Percentiles rank a stretch among this genome's conserved stretches.
Conservation (phyloP, 371 early-diverging fungal genomes). For the Apophysomyces variabilis region DNA sequence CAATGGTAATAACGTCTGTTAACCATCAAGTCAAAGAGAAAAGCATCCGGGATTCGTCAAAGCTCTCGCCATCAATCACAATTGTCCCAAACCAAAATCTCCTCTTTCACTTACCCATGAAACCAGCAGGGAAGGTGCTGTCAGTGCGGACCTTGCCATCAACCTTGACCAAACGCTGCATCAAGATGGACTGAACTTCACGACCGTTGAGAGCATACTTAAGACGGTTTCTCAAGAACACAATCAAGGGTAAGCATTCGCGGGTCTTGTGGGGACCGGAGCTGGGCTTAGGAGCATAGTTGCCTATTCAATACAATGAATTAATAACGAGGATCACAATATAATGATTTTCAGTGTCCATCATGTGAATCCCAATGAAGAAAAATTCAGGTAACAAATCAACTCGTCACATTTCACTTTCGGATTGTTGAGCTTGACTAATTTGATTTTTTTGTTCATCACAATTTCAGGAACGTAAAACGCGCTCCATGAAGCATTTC, state of each 20-base stretch:
- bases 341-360: neutral
- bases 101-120: conserved; percentile 75
- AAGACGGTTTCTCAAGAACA: conserved; percentile 99
- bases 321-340: neutral
- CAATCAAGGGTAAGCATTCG: conserved; percentile 60
- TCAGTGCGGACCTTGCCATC: conserved; percentile 99
- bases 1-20: conserved; percentile 95
- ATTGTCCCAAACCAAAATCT: conserved; percentile 10
- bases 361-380: neutral
- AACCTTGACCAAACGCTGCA: conserved; percentile 98
- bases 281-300: conserved; percentile 96
- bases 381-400: conserved; percentile 22
- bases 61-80: conserved; percentile 48
- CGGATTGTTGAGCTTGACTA: conserved; percentile 57
- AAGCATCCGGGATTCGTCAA: conserved; percentile 58
- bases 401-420: conserved; percentile 17
- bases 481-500: neutral
- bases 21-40: conserved; percentile 24
- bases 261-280: conserved; percentile 99
- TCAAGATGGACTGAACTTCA: conserved; percentile 97
- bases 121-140: conserved; percentile 97
- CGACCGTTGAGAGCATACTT: conserved; percentile 98
- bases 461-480: neutral
- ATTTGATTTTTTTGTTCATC: conserved; percentile 43
- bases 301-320: conserved; percentile 29